Percentiles rank a stretch among this genome's conserved stretches.
These are phyloP conservation scores for Mitragyna speciosa DNA, from an alignment of 257 asterid genomes.

Conservation along the genomic window DNA sequence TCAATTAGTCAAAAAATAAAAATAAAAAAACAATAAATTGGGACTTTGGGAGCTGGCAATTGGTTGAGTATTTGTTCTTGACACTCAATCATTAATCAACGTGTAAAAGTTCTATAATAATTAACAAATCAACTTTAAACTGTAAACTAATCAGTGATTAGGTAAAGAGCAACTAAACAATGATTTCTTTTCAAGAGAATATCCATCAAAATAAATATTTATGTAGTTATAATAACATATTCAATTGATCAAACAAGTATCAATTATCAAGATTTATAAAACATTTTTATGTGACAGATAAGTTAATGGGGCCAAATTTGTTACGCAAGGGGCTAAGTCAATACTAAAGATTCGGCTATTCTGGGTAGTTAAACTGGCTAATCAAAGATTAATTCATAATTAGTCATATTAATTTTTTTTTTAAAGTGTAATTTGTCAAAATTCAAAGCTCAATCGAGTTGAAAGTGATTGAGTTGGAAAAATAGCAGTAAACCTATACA, in stretches of 20 bases:
- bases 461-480: neutral
- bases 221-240: neutral
- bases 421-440: neutral
- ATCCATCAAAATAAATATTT: neutral
- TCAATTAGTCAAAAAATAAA: slow-evolving; percentile 3
- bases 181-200: neutral
- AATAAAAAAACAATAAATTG: neutral
- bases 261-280: neutral
- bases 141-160: neutral
- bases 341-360: too few relatives aligned
- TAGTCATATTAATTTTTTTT: neutral
- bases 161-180: neutral
- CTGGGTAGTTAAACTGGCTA: too few relatives aligned
- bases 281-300: neutral
- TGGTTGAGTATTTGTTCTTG: neutral
- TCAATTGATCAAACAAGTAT: neutral
- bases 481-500: neutral
- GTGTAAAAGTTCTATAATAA: slow-evolving; percentile 3
- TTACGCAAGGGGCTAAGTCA: neutral
- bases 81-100: neutral
- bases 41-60: neutral
- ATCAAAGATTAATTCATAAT: too few relatives aligned
- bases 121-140: too few relatives aligned
- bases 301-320: neutral
- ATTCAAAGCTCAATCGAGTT: neutral